Evolutionary conservation across 495 filamentous ascomycete genomes (phyloP), one percentile per base, ranked within the genome.

Genomic region (Neurospora sp.): DNA sequence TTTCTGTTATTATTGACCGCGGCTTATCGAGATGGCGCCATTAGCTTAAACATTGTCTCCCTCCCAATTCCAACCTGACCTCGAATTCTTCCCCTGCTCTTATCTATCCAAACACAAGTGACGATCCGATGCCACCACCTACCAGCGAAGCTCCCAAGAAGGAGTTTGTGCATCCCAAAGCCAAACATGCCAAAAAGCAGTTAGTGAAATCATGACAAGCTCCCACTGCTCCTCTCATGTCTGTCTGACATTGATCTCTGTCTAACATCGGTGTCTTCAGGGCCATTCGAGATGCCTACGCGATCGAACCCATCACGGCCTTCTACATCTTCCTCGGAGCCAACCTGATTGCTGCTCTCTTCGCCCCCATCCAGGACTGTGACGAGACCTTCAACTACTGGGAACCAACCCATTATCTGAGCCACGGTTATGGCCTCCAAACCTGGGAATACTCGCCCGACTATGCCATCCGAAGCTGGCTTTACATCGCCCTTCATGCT

Each of bases 361-460:
- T 89, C 77, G 88, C 93, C 0, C 97, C 96, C 0, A 98, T 99
- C 76, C 95, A 97, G 77, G 96, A 99, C 81, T 99, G 96, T 78
- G 96, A 99, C 79, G 96, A 99, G 83, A 94, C 95, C 4, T 99
- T 97, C 86, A 99, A 99, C 78, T 99, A 96, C 83, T 99, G 96
- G 96, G 96, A 99, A 77, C 96, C 96, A 1, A 89, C 94, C 0
- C 96, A 99, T 82, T 99, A 98, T 80, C 88, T 99, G 39, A 89
- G 88, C 73, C 94, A 97, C 85, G 92, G 93, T 78, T 94, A 95
- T 78, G 96, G 96, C 39, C 84, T 98, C 41, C 93, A 99, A 82
- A 99, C 96, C 18, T 99, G 96, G 96, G 96, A 99, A 80, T 99
- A 98, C 82, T 97, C 95, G 0, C 96, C 96, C 2, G 91, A 94